Percentiles rank a stretch among this genome's conserved stretches.
phyloP scores from a whole-genome alignment of 108 stramenopile genomes.

The Hondaea fermentalgiana region DNA sequence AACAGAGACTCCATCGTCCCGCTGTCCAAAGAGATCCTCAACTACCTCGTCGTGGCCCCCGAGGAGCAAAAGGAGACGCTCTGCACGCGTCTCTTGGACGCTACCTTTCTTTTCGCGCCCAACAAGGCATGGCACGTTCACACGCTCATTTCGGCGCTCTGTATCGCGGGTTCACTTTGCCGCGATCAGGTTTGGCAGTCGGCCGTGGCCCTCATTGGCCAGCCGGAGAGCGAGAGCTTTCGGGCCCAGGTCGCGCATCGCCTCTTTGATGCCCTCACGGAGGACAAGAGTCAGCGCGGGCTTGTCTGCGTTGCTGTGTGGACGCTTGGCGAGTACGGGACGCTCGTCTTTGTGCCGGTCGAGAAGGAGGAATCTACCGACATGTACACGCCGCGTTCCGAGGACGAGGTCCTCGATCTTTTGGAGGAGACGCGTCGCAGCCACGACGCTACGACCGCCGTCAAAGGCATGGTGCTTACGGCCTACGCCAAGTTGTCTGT shows the following conservation, averaged over 20 bases:
- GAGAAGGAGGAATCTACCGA: slow-evolving; percentile 40
- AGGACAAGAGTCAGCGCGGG: not conserved
- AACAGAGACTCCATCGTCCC: slow-evolving; percentile 74
- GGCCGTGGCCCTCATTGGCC: not conserved
- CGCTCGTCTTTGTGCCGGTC: not conserved
- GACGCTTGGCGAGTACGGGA: slow-evolving; percentile 29
- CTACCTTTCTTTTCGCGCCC: slow-evolving; percentile 84
- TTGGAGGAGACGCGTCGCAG: slow-evolving; percentile 60
- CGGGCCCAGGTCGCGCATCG: not conserved
- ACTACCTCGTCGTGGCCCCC: slow-evolving; percentile 90
- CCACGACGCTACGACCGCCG: slow-evolving; percentile 59
- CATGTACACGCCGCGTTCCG: slow-evolving; percentile 66
- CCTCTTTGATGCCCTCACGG: not conserved
- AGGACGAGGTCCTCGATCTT: slow-evolving; percentile 48
- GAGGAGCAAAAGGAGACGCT: slow-evolving; percentile 80
- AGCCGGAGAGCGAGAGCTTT: not conserved
- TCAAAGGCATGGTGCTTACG: slow-evolving; percentile 72
- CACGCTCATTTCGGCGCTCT: slow-evolving; percentile 86
- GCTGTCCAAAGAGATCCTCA: slow-evolving; percentile 86
- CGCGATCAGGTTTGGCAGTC: slow-evolving; percentile 51
- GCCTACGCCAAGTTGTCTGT: slow-evolving; percentile 78
- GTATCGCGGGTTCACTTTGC: slow-evolving; percentile 82
- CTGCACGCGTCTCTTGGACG: slow-evolving; percentile 69
- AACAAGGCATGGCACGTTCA: slow-evolving; percentile 70
- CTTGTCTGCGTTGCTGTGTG: not conserved